Evolutionary conservation across 306 rosid species (phyloP).

Genomic region (Cercis canadensis): DNA sequence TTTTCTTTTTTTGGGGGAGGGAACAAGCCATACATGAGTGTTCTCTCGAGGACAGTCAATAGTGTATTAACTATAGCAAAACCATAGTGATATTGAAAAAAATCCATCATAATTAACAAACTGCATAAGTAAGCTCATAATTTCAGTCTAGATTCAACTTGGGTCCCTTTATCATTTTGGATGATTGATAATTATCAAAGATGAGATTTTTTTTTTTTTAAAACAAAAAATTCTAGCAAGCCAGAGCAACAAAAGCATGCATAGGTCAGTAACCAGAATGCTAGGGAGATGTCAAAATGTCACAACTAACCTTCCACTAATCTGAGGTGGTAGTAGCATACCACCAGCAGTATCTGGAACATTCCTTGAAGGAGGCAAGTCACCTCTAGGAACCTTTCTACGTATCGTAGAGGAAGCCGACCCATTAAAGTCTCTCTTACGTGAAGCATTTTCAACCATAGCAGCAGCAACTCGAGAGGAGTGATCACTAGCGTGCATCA

Average conservation of each 20-base stretch:
- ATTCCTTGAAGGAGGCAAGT: slow-evolving; percentile 66
- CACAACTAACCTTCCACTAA: slow-evolving; percentile 83
- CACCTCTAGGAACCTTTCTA: slow-evolving; percentile 73
- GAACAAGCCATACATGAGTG: too few species aligned
- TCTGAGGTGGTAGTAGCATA: slow-evolving; percentile 85
- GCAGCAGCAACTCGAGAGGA: slow-evolving; percentile 81
- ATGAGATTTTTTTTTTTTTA: slow-evolving; percentile 1
- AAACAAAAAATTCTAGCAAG: not conserved
- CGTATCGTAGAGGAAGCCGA: slow-evolving; percentile 53
- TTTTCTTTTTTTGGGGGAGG: too few species aligned
- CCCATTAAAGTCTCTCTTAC: slow-evolving; percentile 77
- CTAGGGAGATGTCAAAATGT: not conserved
- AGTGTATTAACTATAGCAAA: too few species aligned
- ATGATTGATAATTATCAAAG: slow-evolving; percentile 10
- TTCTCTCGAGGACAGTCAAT: too few species aligned
- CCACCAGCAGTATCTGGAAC: slow-evolving; percentile 74
- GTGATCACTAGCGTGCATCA: slow-evolving; percentile 60
- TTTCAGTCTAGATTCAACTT: too few species aligned
- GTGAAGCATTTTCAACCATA: slow-evolving; percentile 70
- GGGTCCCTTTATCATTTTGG: slow-evolving; percentile 14
- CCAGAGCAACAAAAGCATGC: slow-evolving; percentile 16
- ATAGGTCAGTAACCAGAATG: slow-evolving; percentile 7
- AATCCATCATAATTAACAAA: too few species aligned
- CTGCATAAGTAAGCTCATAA: too few species aligned
- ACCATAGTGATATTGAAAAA: too few species aligned